Conservation (phyloP, 2,329 filamentous ascomycete genomes). For the Purpureocillium takamizusanense region DNA sequence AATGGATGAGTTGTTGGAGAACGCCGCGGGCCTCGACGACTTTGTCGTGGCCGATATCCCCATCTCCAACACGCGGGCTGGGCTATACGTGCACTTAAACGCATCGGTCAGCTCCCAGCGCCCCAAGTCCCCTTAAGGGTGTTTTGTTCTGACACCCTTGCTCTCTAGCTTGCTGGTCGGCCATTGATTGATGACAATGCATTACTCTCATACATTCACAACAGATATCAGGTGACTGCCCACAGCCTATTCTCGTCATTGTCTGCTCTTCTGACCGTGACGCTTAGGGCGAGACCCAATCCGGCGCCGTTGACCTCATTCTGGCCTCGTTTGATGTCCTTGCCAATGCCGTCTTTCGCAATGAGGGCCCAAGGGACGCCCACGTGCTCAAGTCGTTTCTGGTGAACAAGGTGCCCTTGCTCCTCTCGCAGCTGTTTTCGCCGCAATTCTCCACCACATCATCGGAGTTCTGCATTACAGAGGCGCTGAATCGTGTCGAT, state of each 20-base stretch:
- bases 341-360: conserved; percentile 72
- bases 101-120: conserved; percentile 50
- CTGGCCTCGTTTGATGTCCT: conserved; percentile 84
- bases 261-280: conserved; percentile 5
- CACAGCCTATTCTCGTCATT: neutral
- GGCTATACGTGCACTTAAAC: conserved; percentile 78
- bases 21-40: conserved; percentile 45
- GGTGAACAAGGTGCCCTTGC: conserved; percentile 54
- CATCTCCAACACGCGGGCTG: conserved; percentile 66
- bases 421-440: conserved; percentile 44
- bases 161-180: conserved; percentile 60
- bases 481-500: conserved; percentile 73
- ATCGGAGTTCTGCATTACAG: conserved; percentile 56
- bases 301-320: conserved; percentile 72
- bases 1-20: conserved; percentile 50
- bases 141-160: neutral
- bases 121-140: neutral
- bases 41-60: conserved; percentile 56
- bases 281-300: conserved; percentile 62
- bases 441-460: conserved; percentile 70
- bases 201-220: conserved; percentile 72
- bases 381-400: conserved; percentile 80
- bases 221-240: conserved; percentile 65
- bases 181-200: conserved; percentile 75
- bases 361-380: conserved; percentile 47